Evolutionary conservation across 2,329 filamentous ascomycete genomes (phyloP), one percentile per base, ranked within the genome.

Genomic region (Aspergillus persii): DNA sequence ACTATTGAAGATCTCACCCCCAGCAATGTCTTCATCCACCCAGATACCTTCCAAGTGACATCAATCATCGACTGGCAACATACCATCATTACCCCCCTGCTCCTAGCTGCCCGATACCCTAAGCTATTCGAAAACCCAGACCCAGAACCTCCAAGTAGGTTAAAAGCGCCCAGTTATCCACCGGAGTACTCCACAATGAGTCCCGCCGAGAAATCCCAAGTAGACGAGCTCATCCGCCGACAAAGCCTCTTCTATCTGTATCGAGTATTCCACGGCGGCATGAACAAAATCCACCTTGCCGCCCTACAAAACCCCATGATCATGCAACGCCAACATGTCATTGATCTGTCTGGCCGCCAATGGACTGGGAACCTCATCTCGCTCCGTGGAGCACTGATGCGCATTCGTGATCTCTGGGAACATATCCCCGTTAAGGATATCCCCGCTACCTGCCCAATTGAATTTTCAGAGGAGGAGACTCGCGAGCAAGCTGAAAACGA

Each of bases 11-110:
- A 39, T 15, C 36, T 39, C 15, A n/a, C 12, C 2, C 36, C 36
- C 36, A 39, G 36, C 36, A 39, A 39, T 15, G 36, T 39, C 36
- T 39, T 39, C 11, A 12, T n/a, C 11, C 15, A 12, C 12, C 36
- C 36, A 5, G 12, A n/a, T 5, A 39, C 36, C 3, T 39, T 39
- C 1, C 12, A 60, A 23, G 27, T 68, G 29, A 62, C 63, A 33
- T 68, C 50, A 27, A 63, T 70, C 8, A 66, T 69, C 48, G 66
- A 67, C 50, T 71, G 68, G 70, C 69, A 71, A 46, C 64, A 71
- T 55, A 65, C 66, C 7, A 52, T 52, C 6, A 49, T 68, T 33
- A 56, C 54, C 3, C 66, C 68, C 7, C 48, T 63, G 12, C 33
- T 66, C 4, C 61, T 70, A 9, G 60, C 57, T 18, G 63, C 66